phyloP scores from a whole-genome alignment of 768 basidiomycete species.

The Leccinellum albellum region DNA sequence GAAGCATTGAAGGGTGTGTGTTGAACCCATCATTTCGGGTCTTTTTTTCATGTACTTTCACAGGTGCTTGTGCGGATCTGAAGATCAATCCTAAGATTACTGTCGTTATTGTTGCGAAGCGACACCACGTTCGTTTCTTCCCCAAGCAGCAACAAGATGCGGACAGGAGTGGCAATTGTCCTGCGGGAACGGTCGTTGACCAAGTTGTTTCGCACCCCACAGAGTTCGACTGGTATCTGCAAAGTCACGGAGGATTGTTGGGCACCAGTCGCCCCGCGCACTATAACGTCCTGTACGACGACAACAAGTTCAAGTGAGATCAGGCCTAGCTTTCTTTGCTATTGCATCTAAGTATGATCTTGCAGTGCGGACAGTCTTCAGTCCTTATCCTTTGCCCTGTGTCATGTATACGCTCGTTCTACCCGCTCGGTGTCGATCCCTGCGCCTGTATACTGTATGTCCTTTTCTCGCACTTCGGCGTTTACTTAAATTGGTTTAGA shows the following conservation, averaged over 20 bases:
- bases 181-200: conserved; percentile 78
- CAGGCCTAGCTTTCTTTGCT: not conserved
- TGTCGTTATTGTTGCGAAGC: conserved; percentile 74
- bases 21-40: not conserved
- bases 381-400: conserved; percentile 66
- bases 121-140: conserved; percentile 49
- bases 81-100: conserved; percentile 66
- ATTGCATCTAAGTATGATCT: conserved; percentile 7
- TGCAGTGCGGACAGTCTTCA: conserved; percentile 65
- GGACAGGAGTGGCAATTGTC: conserved; percentile 70
- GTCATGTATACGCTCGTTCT: conserved; percentile 77
- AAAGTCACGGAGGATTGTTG: conserved; percentile 71
- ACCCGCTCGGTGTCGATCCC: conserved; percentile 82
- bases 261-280: conserved; percentile 72
- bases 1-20: conserved; percentile 52
- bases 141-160: conserved; percentile 41
- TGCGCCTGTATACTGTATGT: conserved; percentile 76
- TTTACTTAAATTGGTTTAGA: conserved; percentile 39
- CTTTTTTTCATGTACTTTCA: conserved; percentile 2
- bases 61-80: conserved; percentile 62
- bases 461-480: not conserved
- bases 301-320: conserved; percentile 57
- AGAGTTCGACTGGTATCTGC: conserved; percentile 76
- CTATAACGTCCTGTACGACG: conserved; percentile 43
- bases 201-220: conserved; percentile 63